These are phyloP conservation scores for Turnera subulata DNA, from an alignment of 345 rosid species.

Conservation along the genomic window DNA sequence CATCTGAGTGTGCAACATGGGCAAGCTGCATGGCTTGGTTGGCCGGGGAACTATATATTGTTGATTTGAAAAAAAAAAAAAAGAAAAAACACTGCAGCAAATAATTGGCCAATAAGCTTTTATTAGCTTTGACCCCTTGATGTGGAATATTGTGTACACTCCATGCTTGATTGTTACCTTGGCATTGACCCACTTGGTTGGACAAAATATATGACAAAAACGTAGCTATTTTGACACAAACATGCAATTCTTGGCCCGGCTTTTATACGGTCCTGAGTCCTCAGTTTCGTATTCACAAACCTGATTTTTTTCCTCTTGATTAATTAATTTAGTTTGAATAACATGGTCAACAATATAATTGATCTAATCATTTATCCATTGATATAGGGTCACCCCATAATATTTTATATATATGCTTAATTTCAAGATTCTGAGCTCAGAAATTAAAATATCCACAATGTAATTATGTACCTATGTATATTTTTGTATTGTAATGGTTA, in stretches of 20 bases:
- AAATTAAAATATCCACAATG: no score
- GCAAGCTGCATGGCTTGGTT: slow-evolving; percentile 35
- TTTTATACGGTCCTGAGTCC: background rate
- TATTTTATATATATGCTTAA: no score
- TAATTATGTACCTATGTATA: no score
- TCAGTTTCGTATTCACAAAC: background rate
- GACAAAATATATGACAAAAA: slow-evolving; percentile 19
- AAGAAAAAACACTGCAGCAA: slow-evolving; percentile 2
- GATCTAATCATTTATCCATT: no score
- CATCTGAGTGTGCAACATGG: slow-evolving; percentile 13
- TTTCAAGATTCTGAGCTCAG: no score
- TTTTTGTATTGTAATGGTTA: no score
- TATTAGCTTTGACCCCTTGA: slow-evolving; percentile 10
- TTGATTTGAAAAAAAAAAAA: background rate
- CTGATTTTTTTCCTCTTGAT: no score
- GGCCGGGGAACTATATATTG: slow-evolving; percentile 18
- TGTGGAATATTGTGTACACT: slow-evolving; percentile 5
- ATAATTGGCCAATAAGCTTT: slow-evolving; percentile 16
- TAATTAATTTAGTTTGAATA: background rate
- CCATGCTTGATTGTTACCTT: slow-evolving; percentile 16
- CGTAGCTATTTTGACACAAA: background rate
- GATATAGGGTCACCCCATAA: no score
- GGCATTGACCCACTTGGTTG: slow-evolving; percentile 23
- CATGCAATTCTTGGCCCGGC: slow-evolving; percentile 7
- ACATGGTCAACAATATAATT: background rate